A percentile compares a stretch with the other conserved stretches of the same genome.
Evolutionary conservation across 352 stramenopile species (phyloP).

Genomic region (Blastocystis sp.): DNA sequence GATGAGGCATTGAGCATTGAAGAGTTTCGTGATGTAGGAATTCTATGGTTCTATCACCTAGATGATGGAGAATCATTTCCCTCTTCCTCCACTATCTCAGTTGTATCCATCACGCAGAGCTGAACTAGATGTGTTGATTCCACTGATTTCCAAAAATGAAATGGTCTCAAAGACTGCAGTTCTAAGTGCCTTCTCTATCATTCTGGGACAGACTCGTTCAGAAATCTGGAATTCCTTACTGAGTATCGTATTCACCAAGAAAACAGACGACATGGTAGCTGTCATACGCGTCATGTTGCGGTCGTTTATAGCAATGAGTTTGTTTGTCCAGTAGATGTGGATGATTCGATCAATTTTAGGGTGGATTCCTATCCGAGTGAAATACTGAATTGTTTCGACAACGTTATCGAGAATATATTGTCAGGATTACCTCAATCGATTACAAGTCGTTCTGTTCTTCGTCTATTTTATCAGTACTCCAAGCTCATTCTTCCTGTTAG

Average conservation of each 20-base stretch:
- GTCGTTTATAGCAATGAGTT: constrained; percentile 4
- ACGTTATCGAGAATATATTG: neutral
- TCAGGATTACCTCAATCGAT: neutral
- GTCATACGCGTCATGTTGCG: neutral
- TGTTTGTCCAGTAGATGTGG: neutral
- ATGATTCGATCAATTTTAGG: neutral
- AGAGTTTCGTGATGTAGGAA: neutral
- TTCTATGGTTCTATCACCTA: neutral
- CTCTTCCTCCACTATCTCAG: neutral
- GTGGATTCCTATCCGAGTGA: neutral
- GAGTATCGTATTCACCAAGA: neutral
- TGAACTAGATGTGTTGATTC: neutral
- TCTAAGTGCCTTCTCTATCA: neutral
- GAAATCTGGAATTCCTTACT: neutral
- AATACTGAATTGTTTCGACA: neutral
- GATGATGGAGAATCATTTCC: constrained; percentile 39
- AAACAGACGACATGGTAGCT: neutral
- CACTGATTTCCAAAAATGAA: neutral
- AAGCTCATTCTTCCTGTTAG: neutral
- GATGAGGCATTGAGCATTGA: neutral
- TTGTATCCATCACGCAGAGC: neutral
- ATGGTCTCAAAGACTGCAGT: neutral
- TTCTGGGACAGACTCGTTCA: neutral
- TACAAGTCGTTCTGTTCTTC: neutral
- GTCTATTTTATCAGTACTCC: neutral